A percentile compares a stretch with the other conserved stretches of the same genome.
These are phyloP conservation scores for Paraleonurus japonicus DNA, from an alignment of 257 asterid species.

Conservation along the genomic window DNA sequence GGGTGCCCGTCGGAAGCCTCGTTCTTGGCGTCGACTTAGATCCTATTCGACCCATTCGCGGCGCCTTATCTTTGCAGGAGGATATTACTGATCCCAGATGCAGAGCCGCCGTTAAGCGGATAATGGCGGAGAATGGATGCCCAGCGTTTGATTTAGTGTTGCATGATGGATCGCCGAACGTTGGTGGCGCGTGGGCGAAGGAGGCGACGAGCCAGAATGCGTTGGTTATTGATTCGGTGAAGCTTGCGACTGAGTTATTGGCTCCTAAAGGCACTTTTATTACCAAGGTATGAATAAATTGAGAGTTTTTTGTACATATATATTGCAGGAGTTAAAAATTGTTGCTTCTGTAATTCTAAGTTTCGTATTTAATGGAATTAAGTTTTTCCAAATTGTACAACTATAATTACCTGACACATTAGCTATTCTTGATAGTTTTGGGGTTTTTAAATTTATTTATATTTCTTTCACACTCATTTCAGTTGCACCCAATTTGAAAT, in stretches of 20 bases:
- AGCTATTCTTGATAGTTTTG: not conserved
- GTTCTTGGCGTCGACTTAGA: slow-evolving; percentile 88
- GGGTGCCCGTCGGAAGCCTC: slow-evolving; percentile 79
- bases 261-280: slow-evolving; percentile 86
- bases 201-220: slow-evolving; percentile 93
- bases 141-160: slow-evolving; percentile 76
- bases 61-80: slow-evolving; percentile 76
- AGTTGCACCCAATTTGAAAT: not conserved
- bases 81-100: slow-evolving; percentile 78
- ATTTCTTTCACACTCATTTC: not conserved
- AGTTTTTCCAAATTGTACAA: not conserved
- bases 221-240: slow-evolving; percentile 83
- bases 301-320: not conserved
- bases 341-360: not conserved
- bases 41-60: slow-evolving; percentile 77
- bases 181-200: slow-evolving; percentile 96
- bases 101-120: slow-evolving; percentile 48
- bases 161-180: slow-evolving; percentile 93
- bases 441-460: not conserved
- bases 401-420: not conserved
- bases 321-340: not conserved
- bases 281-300: slow-evolving; percentile 57
- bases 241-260: slow-evolving; percentile 76
- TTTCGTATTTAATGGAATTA: not conserved
- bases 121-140: slow-evolving; percentile 77